Percentiles rank a stretch among this genome's conserved stretches.
Conservation (phyloP, 2,329 filamentous ascomycete species). For the Nakataea oryzae region DNA sequence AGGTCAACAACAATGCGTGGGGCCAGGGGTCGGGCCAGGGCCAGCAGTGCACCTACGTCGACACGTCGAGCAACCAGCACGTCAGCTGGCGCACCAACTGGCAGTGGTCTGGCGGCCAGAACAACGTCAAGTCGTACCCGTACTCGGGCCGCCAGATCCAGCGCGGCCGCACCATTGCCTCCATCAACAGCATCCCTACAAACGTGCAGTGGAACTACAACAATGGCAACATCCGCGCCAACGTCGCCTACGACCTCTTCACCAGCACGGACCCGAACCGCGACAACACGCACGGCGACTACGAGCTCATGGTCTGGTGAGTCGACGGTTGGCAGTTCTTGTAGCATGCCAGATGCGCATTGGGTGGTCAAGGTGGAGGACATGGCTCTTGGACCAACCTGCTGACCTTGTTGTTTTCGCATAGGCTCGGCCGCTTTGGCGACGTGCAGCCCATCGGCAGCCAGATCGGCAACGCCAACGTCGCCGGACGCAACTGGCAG, state of each 20-base stretch:
- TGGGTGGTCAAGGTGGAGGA: not conserved
- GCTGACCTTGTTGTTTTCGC: not conserved
- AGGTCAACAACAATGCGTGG: slow-evolving; percentile 43
- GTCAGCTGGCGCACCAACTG: slow-evolving; percentile 31
- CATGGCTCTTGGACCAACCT: not conserved
- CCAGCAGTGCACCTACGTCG: slow-evolving; percentile 30
- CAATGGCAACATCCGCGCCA: slow-evolving; percentile 30
- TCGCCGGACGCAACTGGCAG: slow-evolving; percentile 43
- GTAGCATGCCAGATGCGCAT: too few relatives aligned
- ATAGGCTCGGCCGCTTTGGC: slow-evolving; percentile 43
- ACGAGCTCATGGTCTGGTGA: slow-evolving; percentile 59
- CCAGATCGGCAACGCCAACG: slow-evolving; percentile 39
- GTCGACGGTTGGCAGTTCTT: slow-evolving; percentile 18
- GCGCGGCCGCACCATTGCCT: slow-evolving; percentile 16
- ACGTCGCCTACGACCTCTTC: slow-evolving; percentile 54
- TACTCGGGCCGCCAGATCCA: slow-evolving; percentile 25
- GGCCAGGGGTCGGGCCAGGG: slow-evolving; percentile 25
- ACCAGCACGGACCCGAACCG: slow-evolving; percentile 33
- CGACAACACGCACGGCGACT: slow-evolving; percentile 31
- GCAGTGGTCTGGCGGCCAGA: slow-evolving; percentile 28
- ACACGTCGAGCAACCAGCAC: slow-evolving; percentile 19
- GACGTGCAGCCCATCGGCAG: slow-evolving; percentile 44
- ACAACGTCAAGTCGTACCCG: slow-evolving; percentile 34
- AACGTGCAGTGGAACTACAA: slow-evolving; percentile 31
- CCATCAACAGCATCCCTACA: slow-evolving; percentile 22